Evolutionary conservation across 306 rosid species (phyloP), one percentile per base, ranked within the genome.

Genomic region (Lupinus albus): DNA sequence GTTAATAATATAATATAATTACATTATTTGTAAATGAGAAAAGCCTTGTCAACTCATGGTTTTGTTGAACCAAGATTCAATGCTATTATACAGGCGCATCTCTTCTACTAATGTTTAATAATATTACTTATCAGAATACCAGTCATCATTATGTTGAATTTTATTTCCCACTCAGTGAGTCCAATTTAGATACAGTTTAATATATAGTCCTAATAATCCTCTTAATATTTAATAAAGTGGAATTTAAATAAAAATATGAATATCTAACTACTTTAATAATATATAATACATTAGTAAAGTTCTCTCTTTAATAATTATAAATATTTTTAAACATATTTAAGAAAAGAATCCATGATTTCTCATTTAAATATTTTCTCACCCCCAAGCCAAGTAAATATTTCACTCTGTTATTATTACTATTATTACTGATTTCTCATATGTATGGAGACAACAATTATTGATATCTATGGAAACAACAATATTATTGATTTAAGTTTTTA

Each of bases 321-420:
- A 25, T n/a, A 25, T 25, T 2, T 25, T 25, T 25, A 3, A 25
- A 2, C 4, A 25, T 4, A 25, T 25, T 4, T 25, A 25, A 2
- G 2, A 25, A 4, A 0, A 25, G 4, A 25, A 25, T 25, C 28
- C 28, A 25, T 25, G 3, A 25, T 25, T 25, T 25, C 4, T 25
- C 30, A 51, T 44, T 21, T 5, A 2, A 12, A 12, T 33, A 35
- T 18, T 50, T 50, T 51, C 16, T 8, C 56, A 42, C 74, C 74
- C 74, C 58, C 59, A 70, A 58, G 58, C 58, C 59, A 57, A 45
- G 75, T 15, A 55, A 35, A 15, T 11, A 45, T 57, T 45, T 14
- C 47, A 2, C 38, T 11, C 13, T 0, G 17, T 12, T 33, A 58
- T n/a, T n/a, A n/a, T n/a, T n/a, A n/a, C n/a, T n/a, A n/a, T n/a